These are phyloP conservation scores for Fomitopsis serialis DNA, from an alignment of 768 basidiomycete species.

Conservation along the genomic window DNA sequence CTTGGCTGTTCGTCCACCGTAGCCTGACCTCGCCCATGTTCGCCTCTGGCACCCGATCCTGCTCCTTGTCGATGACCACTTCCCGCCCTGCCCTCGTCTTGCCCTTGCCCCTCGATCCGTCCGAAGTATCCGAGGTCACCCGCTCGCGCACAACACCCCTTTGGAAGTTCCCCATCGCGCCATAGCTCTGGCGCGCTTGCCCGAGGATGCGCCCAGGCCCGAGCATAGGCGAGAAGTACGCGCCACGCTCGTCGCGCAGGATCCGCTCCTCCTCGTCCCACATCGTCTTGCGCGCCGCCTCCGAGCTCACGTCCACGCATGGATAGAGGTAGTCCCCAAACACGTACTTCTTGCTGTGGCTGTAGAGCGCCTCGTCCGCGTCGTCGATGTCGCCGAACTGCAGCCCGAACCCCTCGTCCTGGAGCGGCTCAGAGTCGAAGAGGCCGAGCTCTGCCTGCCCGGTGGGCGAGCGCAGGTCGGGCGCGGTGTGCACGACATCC, in stretches of 20 bases:
- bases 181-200: constrained; percentile 41
- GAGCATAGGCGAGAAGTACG: constrained; percentile 61
- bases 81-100: constrained; percentile 17
- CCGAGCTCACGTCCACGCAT: constrained; percentile 81
- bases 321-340: constrained; percentile 94
- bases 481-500: constrained; percentile 58
- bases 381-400: constrained; percentile 68
- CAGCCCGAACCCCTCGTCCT: constrained; percentile 47
- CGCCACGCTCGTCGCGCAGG: constrained; percentile 66
- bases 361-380: constrained; percentile 72
- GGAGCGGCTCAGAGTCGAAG: constrained; percentile 17
- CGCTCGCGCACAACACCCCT: constrained; percentile 10
- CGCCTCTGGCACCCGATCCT: constrained; percentile 29
- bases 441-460: constrained; percentile 18
- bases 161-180: constrained; percentile 34
- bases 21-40: constrained; percentile 35
- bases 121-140: constrained; percentile 13
- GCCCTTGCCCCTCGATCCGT: constrained; percentile 15
- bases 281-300: constrained; percentile 55
- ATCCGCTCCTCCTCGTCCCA: constrained; percentile 88
- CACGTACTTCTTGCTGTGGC: constrained; percentile 68
- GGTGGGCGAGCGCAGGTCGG: constrained; percentile 39
- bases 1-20: constrained; percentile 36
- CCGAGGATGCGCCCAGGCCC: constrained; percentile 33
- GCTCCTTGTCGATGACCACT: constrained; percentile 43